Percentiles rank a stretch among this genome's conserved stretches.
phyloP scores from a whole-genome alignment of 345 rosid genomes.

The Noccaea caerulescens region DNA sequence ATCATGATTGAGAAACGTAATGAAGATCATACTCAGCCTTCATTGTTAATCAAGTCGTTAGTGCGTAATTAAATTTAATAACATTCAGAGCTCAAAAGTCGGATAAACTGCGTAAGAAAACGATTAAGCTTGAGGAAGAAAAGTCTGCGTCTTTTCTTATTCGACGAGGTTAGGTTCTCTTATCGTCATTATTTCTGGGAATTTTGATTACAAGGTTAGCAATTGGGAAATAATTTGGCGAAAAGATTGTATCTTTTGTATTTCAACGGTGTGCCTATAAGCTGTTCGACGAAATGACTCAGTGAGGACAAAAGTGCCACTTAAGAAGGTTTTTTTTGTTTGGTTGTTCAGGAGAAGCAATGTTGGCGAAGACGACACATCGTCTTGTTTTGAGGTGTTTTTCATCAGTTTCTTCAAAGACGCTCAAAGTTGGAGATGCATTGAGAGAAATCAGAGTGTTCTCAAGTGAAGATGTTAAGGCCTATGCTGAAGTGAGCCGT shows the following conservation, averaged over 20 bases:
- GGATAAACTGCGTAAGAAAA: background rate
- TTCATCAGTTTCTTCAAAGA: slow-evolving; percentile 45
- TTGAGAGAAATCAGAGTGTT: slow-evolving; percentile 62
- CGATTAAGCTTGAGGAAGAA: slow-evolving; percentile 11
- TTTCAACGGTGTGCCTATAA: slow-evolving; percentile 14
- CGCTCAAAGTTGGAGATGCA: slow-evolving; percentile 65
- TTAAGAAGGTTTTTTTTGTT: slow-evolving; percentile 19
- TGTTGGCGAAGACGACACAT: slow-evolving; percentile 41
- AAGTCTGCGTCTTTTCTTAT: background rate
- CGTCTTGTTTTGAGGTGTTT: slow-evolving; percentile 50
- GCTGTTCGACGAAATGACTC: slow-evolving; percentile 36
- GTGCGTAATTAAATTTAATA: background rate
- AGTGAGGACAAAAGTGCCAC: slow-evolving; percentile 9
- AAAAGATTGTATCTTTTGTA: slow-evolving; percentile 6
- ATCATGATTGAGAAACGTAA: background rate
- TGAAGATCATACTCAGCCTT: background rate
- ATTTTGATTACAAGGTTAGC: background rate
- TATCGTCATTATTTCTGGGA: background rate
- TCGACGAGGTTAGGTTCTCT: background rate
- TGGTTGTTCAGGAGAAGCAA: slow-evolving; percentile 28
- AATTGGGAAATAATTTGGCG: background rate
- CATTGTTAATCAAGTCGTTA: background rate
- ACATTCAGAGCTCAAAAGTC: slow-evolving; percentile 6
- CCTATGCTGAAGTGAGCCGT: slow-evolving; percentile 74
- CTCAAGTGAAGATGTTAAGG: slow-evolving; percentile 61